Conservation (phyloP, 768 basidiomycete genomes). For the Mycena floridula region DNA sequence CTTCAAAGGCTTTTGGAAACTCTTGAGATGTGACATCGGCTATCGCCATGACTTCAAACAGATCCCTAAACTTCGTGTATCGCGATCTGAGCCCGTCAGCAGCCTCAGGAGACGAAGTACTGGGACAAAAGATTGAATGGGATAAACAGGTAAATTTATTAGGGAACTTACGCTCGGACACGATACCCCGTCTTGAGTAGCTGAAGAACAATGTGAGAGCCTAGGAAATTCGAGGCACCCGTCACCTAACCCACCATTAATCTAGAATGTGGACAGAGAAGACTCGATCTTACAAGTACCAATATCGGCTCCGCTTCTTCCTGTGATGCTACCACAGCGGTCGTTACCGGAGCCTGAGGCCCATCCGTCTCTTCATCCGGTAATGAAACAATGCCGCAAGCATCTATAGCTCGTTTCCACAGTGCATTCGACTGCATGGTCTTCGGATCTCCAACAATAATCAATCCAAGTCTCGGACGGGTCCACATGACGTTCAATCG, state of each 20-base stretch:
- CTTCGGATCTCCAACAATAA: constrained; percentile 51
- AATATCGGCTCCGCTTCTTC: too few relatives aligned
- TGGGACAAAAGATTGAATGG: background rate
- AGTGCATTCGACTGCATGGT: constrained; percentile 40
- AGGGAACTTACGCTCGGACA: constrained; percentile 7
- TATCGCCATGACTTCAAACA: constrained; percentile 5
- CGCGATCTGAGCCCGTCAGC: background rate
- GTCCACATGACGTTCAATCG: constrained; percentile 71
- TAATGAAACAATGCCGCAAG: constrained; percentile 24
- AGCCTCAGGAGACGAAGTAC: constrained; percentile 5
- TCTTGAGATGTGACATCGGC: constrained; percentile 4
- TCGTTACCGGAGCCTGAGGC: too few relatives aligned
- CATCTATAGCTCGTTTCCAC: constrained; percentile 48
- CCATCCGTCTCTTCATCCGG: background rate
- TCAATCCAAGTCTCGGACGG: constrained; percentile 47
- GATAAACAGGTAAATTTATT: background rate
- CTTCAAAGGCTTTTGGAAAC: constrained; percentile 38
- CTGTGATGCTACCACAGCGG: too few relatives aligned
- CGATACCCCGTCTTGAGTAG: constrained; percentile 11
- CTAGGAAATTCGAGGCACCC: constrained; percentile 12
- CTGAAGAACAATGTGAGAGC: constrained; percentile 9
- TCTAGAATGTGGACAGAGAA: too few relatives aligned
- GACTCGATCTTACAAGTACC: too few relatives aligned
- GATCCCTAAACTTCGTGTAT: constrained; percentile 5
- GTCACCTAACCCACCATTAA: too few relatives aligned